These are phyloP conservation scores for Quercus ilex DNA, from an alignment of 306 rosid species.

Conservation along the genomic window DNA sequence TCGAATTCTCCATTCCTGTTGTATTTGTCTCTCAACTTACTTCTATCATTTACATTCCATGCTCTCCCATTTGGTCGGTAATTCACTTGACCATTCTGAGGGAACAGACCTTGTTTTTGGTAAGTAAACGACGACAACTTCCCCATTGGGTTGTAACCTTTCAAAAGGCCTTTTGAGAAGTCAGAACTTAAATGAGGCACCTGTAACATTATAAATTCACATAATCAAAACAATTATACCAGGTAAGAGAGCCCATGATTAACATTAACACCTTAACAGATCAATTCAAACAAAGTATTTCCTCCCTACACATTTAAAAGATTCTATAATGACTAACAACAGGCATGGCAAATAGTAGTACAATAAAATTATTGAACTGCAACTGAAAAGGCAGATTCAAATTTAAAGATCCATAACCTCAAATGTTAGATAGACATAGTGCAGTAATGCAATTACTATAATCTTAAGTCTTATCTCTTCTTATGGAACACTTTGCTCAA, in stretches of 20 bases:
- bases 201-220: conserved; percentile 33
- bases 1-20: conserved; percentile 42
- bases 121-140: conserved; percentile 34
- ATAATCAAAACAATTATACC: conserved; percentile 1
- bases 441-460: not conserved
- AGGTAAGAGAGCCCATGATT: not conserved
- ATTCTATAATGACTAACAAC: not conserved
- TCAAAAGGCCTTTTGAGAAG: conserved; percentile 36
- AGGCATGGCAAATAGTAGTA: not conserved
- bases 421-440: not conserved
- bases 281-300: not conserved
- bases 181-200: conserved; percentile 44
- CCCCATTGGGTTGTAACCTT: conserved; percentile 37
- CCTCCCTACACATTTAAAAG: not conserved
- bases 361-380: not conserved
- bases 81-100: conserved; percentile 17
- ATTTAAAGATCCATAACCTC: not conserved
- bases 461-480: not conserved
- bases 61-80: conserved; percentile 37
- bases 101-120: conserved; percentile 30
- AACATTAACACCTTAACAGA: not conserved
- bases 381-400: not conserved
- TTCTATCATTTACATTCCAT: conserved; percentile 36
- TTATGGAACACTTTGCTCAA: conserved; percentile 3
- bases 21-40: conserved; percentile 31